Evolutionary conservation across 1,284 basidiomycete genomes (phyloP).

Genomic region (Polyporus tsugae): DNA sequence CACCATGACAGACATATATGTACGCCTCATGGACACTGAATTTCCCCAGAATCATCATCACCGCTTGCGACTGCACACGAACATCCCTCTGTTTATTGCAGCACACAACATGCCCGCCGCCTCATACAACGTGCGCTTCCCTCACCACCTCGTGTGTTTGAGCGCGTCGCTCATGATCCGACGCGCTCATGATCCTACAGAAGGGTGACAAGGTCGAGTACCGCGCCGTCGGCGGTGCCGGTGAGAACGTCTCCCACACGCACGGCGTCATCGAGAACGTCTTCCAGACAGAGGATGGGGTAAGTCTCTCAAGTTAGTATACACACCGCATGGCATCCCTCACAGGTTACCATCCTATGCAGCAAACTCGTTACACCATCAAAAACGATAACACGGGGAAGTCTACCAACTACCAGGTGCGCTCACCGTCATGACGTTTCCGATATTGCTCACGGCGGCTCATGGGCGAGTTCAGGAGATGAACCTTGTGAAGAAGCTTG

Average conservation of each 20-base stretch:
- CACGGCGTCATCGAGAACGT: conserved; percentile 48
- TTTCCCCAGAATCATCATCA: background rate
- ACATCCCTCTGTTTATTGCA: background rate
- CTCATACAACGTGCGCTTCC: conserved; percentile 28
- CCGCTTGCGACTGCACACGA: background rate
- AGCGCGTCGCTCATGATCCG: background rate
- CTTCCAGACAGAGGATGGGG: conserved; percentile 41
- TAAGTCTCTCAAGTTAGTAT: conserved; percentile 22
- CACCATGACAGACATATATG: background rate
- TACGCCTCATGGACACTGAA: background rate
- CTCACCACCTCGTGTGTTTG: background rate
- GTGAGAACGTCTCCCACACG: conserved; percentile 50
- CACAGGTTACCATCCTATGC: background rate
- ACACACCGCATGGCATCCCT: background rate
- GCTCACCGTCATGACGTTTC: background rate
- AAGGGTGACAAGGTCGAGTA: conserved; percentile 54
- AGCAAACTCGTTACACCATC: conserved; percentile 49
- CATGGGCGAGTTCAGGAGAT: conserved; percentile 40
- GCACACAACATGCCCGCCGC: conserved; percentile 6
- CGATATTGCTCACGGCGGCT: background rate
- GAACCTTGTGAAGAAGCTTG: conserved; percentile 49
- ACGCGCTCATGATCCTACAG: conserved; percentile 32
- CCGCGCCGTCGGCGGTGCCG: conserved; percentile 47
- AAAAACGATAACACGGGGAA: conserved; percentile 55
- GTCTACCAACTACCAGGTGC: conserved; percentile 49